These are phyloP conservation scores for Brassica incana DNA, from an alignment of 345 rosid genomes.

Conservation along the genomic window DNA sequence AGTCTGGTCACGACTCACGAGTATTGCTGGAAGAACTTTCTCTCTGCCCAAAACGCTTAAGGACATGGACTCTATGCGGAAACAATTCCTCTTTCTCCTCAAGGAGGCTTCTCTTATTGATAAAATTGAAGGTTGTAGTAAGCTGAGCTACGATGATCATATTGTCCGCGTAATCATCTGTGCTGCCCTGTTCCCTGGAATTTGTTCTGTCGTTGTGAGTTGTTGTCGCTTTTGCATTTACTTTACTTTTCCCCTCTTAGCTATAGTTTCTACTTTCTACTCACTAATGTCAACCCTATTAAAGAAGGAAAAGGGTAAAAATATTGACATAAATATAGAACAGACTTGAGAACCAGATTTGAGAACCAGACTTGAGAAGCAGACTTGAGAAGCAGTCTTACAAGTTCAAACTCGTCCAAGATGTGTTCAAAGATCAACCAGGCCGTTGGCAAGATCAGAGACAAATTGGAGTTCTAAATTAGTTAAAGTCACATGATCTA, in stretches of 20 bases:
- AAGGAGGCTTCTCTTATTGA: slow-evolving; percentile 74
- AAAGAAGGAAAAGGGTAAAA: too few relatives aligned
- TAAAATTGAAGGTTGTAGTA: slow-evolving; percentile 51
- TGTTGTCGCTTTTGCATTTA: slow-evolving; percentile 25
- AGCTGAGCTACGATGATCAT: slow-evolving; percentile 68
- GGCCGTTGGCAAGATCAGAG: too few relatives aligned
- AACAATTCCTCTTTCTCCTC: slow-evolving; percentile 74
- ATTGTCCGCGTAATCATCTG: slow-evolving; percentile 78
- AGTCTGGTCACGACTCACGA: slow-evolving; percentile 56
- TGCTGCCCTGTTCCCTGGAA: slow-evolving; percentile 90
- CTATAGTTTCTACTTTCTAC: background rate
- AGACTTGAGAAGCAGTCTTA: too few relatives aligned
- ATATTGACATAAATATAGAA: too few relatives aligned
- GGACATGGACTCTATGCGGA: slow-evolving; percentile 86
- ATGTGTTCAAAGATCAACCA: too few relatives aligned
- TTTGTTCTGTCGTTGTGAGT: slow-evolving; percentile 85
- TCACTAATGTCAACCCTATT: background rate
- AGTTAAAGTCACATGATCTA: too few relatives aligned
- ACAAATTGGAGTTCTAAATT: too few relatives aligned
- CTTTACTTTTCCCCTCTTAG: background rate
- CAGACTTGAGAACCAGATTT: too few relatives aligned
- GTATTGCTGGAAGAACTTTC: slow-evolving; percentile 90
- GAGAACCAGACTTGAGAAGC: too few relatives aligned
- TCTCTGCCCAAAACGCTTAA: slow-evolving; percentile 78
- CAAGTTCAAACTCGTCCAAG: too few relatives aligned